A percentile compares a stretch with the other conserved stretches of the same genome.
phyloP scores from a whole-genome alignment of 2,329 filamentous ascomycete species.

The Orbilia ellipsospora region DNA sequence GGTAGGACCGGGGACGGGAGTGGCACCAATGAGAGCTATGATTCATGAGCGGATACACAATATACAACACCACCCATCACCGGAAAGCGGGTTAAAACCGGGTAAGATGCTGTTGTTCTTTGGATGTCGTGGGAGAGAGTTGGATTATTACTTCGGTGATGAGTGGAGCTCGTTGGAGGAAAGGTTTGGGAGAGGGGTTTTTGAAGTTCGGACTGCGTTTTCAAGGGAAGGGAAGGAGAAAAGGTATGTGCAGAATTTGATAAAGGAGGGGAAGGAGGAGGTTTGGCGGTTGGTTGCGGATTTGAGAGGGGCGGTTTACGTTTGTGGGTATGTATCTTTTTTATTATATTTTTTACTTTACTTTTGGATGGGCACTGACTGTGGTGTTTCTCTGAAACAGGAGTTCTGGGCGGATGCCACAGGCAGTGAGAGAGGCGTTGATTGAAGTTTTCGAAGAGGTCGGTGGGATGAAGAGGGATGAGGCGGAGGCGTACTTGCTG shows the following conservation, averaged over 20 bases:
- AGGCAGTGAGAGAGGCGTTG: constrained; percentile 74
- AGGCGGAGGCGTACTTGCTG: constrained; percentile 69
- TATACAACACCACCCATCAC: constrained; percentile 33
- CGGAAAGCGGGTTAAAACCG: constrained; percentile 19
- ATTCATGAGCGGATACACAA: constrained; percentile 73
- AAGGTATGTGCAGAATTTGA: constrained; percentile 75
- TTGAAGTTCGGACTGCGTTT: constrained; percentile 74
- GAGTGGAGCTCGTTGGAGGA: constrained; percentile 73
- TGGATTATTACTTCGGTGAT: constrained; percentile 83
- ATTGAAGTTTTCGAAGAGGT: constrained; percentile 70
- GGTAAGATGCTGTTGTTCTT: constrained; percentile 77
- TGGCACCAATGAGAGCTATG: constrained; percentile 84
- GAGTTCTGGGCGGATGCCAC: constrained; percentile 72
- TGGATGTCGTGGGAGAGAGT: constrained; percentile 77
- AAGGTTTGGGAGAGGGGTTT: constrained; percentile 60
- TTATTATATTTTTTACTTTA: background rate
- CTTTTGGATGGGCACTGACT: background rate
- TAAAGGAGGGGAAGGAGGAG: constrained; percentile 66
- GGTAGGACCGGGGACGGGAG: constrained; percentile 84
- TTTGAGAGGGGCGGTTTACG: constrained; percentile 68
- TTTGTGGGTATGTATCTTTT: constrained; percentile 65
- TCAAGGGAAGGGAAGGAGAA: constrained; percentile 72
- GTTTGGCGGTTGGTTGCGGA: constrained; percentile 69
- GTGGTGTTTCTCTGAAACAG: constrained; percentile 62
- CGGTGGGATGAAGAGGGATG: constrained; percentile 62